Conservation (phyloP, 164 flowering plant species). For the Malania oleifera region DNA sequence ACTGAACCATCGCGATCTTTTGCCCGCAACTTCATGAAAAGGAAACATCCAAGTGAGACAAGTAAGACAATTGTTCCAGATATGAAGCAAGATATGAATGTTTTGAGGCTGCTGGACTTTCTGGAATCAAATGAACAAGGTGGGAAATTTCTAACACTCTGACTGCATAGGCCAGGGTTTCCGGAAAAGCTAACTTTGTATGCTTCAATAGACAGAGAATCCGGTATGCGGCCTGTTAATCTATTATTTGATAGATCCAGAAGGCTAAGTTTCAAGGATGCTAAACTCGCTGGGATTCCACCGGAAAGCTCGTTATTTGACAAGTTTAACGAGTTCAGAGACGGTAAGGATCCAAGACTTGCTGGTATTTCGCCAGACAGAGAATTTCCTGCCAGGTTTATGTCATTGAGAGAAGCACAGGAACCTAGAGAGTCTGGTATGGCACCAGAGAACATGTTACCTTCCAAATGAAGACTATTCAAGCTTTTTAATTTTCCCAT, state of each 20-base stretch:
- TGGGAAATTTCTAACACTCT: conserved; percentile 3
- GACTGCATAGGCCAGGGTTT: conserved; percentile 44
- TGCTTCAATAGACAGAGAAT: conserved; percentile 22
- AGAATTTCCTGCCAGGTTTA: conserved; percentile 28
- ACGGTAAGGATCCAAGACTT: conserved; percentile 21
- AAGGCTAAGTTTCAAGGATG: conserved; percentile 31
- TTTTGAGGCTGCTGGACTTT: conserved; percentile 3
- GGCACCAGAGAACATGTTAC: conserved; percentile 27
- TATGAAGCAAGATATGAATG: conserved; percentile 17
- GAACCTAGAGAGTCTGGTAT: conserved; percentile 36
- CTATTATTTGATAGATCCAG: conserved; percentile 47
- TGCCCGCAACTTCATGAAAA: conserved; percentile 15
- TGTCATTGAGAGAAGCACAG: conserved; percentile 21
- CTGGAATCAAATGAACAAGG: conserved; percentile 24
- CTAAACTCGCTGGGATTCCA: conserved; percentile 30
- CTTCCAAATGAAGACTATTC: conserved; percentile 18
- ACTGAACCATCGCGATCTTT: conserved; percentile 8
- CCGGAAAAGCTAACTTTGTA: conserved; percentile 34
- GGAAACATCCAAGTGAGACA: conserved; percentile 12
- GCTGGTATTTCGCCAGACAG: conserved; percentile 32
- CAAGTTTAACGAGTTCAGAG: conserved; percentile 34
- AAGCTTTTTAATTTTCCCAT: conserved; percentile 27
- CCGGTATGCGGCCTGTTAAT: conserved; percentile 37
- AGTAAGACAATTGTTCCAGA: conserved; percentile 23
- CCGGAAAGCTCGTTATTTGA: conserved; percentile 37